These are phyloP conservation scores for Collariella sp. DNA, from an alignment of 495 filamentous ascomycete genomes.

Conservation along the genomic window DNA sequence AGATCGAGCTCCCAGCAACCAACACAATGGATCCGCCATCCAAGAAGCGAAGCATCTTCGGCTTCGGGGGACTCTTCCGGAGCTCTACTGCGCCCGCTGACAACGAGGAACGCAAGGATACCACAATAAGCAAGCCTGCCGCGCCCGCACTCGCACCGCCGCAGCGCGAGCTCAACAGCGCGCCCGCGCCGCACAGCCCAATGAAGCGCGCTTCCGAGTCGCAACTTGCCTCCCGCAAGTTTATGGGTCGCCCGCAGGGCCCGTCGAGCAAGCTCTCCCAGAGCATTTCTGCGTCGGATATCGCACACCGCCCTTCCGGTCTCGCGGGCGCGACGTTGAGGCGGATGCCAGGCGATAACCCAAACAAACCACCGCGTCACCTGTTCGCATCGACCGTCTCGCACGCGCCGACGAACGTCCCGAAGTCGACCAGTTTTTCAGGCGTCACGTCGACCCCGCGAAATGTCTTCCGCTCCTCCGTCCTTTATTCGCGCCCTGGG, in stretches of 20 bases:
- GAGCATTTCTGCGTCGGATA: conserved; percentile 23
- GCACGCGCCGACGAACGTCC: conserved; percentile 12
- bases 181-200: conserved; percentile 27
- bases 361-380: conserved; percentile 18
- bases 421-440: conserved; percentile 21
- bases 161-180: conserved; percentile 19
- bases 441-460: conserved; percentile 20
- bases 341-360: conserved; percentile 31
- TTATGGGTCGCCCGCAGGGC: conserved; percentile 25
- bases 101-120: conserved; percentile 7
- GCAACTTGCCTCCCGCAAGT: conserved; percentile 27
- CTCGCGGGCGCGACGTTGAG: conserved; percentile 3
- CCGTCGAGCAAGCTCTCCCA: conserved; percentile 31
- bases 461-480: conserved; percentile 38
- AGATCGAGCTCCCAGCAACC: conserved; percentile 3
- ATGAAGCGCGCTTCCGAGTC: conserved; percentile 30
- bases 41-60: conserved; percentile 27
- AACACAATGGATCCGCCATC: conserved; percentile 25
- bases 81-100: conserved; percentile 16
- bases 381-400: conserved; percentile 14
- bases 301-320: conserved; percentile 16
- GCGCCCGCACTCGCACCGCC: conserved; percentile 6
- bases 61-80: conserved; percentile 22
- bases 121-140: conserved; percentile 1
- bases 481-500: conserved; percentile 23